Base-by-base conservation (phyloP, 345 rosid genomes). In the Psidium guajava region DNA sequence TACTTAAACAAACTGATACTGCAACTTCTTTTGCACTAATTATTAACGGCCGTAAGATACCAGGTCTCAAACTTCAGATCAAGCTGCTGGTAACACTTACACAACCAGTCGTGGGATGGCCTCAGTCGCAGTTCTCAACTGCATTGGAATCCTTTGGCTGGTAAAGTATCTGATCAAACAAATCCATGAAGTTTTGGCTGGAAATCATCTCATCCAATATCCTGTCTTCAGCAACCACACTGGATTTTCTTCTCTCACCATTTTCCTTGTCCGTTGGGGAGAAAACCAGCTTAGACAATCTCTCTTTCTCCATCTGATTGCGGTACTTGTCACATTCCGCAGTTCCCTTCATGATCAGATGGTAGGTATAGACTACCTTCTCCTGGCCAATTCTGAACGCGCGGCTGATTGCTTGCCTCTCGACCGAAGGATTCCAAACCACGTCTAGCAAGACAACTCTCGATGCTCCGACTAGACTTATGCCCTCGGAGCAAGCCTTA, bases 341-440 rank as follows among this genome's bases (percentile, higher is more conserved):
- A 15, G 97, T 92, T 49, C 88, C 95, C 4, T 88, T 89, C 8
- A 87, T 88, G 61, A 97, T 87, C 44, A 97, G 93, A 87, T 93
- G 97, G 86, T 95, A 97, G 11, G 90, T 83, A 85, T 92, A 86
- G 6, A 97, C 99, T 50, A 92, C 85, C 18, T 87, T 90, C 85
- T 89, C 88, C 88, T 97, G 98, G 1, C 99, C 98, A 25, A 93
- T 90, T 84, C 98, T 90, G 86, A 90, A 94, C 16, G 96, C 98
- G 2, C 96, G 92, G 55, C 96, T 89, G 82, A 95, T 93, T n/a
- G 98, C 98, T 90, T 97, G 98, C 61, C 92, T 92, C 85, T 91
- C 98, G 7, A 95, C 96, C 2, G 97, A 88, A 5, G 98, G 99
- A 86, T 97, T 97, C 98, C 98, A 95, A 27, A 91, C 92, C 10